These are phyloP conservation scores for Polychaeton citri DNA, from an alignment of 2,329 filamentous ascomycete species.

Conservation along the genomic window DNA sequence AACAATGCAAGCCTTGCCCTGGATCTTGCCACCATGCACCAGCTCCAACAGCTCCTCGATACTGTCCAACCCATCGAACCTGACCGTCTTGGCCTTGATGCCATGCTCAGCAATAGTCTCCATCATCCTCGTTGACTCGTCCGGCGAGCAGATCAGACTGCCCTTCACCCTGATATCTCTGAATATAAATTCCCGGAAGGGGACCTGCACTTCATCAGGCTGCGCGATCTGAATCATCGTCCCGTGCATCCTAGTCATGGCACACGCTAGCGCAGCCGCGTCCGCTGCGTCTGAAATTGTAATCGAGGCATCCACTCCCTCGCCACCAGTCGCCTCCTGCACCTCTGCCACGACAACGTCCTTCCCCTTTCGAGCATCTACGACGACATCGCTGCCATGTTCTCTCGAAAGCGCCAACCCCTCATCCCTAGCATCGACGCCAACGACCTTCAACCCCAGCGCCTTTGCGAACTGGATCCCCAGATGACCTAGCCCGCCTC, in stretches of 20 bases:
- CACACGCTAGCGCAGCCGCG: constrained; percentile 39
- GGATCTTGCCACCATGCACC: constrained; percentile 39
- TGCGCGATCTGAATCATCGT: constrained; percentile 47
- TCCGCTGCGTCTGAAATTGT: constrained; percentile 39
- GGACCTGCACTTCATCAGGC: constrained; percentile 24
- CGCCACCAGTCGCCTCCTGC: constrained; percentile 33
- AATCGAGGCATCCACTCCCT: constrained; percentile 40
- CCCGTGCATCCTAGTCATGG: constrained; percentile 47
- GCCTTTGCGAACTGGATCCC: constrained; percentile 39
- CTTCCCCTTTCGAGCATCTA: constrained; percentile 39
- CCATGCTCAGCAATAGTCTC: constrained; percentile 23
- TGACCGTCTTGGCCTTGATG: constrained; percentile 37
- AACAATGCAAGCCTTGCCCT: constrained; percentile 42
- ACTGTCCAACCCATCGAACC: constrained; percentile 39
- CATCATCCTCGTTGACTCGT: constrained; percentile 22
- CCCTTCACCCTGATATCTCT: constrained; percentile 40
- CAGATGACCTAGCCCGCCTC: constrained; percentile 41
- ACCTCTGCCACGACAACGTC: constrained; percentile 36
- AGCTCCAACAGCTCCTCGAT: constrained; percentile 38
- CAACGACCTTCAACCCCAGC: constrained; percentile 38
- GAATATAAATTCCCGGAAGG: constrained; percentile 38
- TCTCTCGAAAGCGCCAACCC: constrained; percentile 35
- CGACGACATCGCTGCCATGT: constrained; percentile 37
- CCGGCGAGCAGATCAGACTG: constrained; percentile 19
- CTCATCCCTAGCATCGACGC: constrained; percentile 42